These are phyloP conservation scores for Exophiala bonariae DNA, from an alignment of 2,329 filamentous ascomycete genomes.

Conservation along the genomic window DNA sequence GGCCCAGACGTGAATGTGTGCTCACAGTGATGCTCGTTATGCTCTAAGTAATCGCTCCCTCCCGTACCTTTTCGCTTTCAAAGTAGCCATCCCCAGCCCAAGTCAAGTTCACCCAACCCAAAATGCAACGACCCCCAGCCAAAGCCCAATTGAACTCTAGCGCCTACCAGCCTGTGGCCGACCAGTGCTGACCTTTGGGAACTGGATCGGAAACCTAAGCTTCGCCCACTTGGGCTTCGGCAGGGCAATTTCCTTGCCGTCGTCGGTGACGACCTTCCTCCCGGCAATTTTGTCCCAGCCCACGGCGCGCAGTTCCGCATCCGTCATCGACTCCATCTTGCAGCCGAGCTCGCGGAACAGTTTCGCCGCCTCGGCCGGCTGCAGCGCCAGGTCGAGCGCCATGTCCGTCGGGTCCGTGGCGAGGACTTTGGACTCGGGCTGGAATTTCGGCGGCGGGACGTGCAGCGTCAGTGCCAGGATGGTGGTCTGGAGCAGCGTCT, in stretches of 20 bases:
- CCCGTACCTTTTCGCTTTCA: too few species aligned
- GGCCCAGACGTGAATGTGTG: too few species aligned
- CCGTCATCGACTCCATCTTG: conserved; percentile 41
- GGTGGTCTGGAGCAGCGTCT: conserved; percentile 45
- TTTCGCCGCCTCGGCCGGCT: conserved; percentile 35
- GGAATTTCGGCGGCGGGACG: conserved; percentile 42
- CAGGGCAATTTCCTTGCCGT: conserved; percentile 59
- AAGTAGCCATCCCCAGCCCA: too few species aligned
- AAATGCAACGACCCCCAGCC: too few species aligned
- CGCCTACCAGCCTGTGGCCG: conserved; percentile 13
- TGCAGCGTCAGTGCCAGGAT: conserved; percentile 48
- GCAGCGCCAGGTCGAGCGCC: conserved; percentile 44
- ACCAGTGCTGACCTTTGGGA: conserved; percentile 60
- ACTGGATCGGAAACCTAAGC: conserved; percentile 75
- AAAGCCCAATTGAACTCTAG: too few species aligned
- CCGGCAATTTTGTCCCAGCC: conserved; percentile 41
- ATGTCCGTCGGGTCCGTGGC: conserved; percentile 46
- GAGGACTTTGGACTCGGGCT: conserved; percentile 36
- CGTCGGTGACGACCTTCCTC: conserved; percentile 65
- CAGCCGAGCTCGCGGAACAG: conserved; percentile 50
- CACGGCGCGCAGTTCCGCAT: conserved; percentile 43
- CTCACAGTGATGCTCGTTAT: too few species aligned
- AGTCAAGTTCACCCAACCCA: too few species aligned
- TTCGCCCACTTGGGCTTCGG: conserved; percentile 61
- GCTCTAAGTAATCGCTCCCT: too few species aligned